Evolutionary conservation across 331 rosid genomes (phyloP).

Genomic region (Phaseolus coccineus): DNA sequence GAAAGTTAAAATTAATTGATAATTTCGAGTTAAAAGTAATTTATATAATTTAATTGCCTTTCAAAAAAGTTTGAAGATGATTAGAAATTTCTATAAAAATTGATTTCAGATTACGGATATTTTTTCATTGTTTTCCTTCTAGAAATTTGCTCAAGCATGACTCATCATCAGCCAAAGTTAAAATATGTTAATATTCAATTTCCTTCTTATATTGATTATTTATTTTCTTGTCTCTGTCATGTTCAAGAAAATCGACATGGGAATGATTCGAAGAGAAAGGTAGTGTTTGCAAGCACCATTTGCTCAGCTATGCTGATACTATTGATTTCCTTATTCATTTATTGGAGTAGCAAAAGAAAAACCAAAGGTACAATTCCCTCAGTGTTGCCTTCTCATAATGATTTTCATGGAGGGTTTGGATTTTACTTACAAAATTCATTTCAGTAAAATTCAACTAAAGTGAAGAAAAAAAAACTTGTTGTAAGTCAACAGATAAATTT

Average conservation of each 20-base stretch:
- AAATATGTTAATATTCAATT: background rate
- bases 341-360: background rate
- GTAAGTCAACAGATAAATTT: too few species aligned
- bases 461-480: too few species aligned
- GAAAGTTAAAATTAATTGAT: too few species aligned
- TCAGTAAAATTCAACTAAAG: too few species aligned
- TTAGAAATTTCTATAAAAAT: too few species aligned
- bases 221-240: background rate
- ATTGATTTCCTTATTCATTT: background rate
- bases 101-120: too few species aligned
- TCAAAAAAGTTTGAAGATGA: too few species aligned
- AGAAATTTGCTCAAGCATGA: background rate
- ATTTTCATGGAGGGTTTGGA: background rate
- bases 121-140: too few species aligned
- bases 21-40: too few species aligned
- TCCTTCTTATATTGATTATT: background rate
- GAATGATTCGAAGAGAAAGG: conserved; percentile 23
- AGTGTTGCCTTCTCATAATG: background rate
- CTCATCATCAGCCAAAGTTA: background rate
- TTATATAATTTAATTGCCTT: too few species aligned
- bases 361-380: background rate
- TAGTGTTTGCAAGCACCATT: background rate
- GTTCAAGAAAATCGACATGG: background rate
- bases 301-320: background rate
- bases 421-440: too few species aligned